Conservation (phyloP, 768 basidiomycete genomes). For the Paxillus ammoniavirescens region DNA sequence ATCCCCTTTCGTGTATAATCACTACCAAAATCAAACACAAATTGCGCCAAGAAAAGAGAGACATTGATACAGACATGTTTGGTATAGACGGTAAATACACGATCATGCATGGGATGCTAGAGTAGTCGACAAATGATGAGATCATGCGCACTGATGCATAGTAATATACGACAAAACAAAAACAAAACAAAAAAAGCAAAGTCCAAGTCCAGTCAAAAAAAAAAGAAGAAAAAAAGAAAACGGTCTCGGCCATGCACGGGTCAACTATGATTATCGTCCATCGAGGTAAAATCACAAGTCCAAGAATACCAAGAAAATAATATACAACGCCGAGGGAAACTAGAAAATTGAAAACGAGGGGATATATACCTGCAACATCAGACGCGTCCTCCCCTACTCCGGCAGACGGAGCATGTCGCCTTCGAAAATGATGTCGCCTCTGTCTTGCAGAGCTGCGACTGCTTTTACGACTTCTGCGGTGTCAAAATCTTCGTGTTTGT, state of each 20-base stretch:
- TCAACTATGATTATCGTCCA: too few relatives aligned
- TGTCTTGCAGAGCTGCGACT: conserved; percentile 44
- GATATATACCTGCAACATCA: background rate
- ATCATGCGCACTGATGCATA: background rate
- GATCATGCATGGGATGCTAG: conserved; percentile 1
- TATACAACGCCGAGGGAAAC: too few relatives aligned
- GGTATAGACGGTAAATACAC: conserved; percentile 13
- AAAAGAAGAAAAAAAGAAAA: too few relatives aligned
- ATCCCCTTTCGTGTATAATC: background rate
- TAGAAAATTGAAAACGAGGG: background rate
- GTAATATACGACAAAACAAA: conserved; percentile 16
- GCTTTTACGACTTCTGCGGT: conserved; percentile 64
- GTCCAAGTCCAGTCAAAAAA: background rate
- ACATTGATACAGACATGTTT: conserved; percentile 22
- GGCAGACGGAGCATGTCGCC: conserved; percentile 43
- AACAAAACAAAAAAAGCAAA: conserved; percentile 7
- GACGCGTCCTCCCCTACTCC: conserved; percentile 8
- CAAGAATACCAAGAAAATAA: too few relatives aligned
- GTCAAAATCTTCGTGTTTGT: conserved; percentile 83
- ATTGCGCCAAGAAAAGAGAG: conserved; percentile 3
- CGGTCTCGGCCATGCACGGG: too few relatives aligned
- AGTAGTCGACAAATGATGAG: background rate
- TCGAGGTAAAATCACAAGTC: too few relatives aligned
- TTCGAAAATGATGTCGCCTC: conserved; percentile 48
- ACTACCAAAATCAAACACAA: background rate